Evolutionary conservation across 805 yeast genomes (phyloP).

Genomic region (Candida germanica): DNA sequence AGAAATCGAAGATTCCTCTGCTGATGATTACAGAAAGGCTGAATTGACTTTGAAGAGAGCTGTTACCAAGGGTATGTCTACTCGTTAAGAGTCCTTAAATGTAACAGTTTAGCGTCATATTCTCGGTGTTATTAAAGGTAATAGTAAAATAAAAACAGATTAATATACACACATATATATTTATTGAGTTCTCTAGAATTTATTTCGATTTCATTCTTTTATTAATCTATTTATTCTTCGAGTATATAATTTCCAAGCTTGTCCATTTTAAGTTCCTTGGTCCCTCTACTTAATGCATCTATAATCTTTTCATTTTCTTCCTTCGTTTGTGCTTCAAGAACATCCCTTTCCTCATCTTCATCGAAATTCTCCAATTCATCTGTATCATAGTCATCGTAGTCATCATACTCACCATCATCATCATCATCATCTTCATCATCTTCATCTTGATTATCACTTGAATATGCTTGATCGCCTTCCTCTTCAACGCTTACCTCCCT

Average conservation of each 20-base stretch:
- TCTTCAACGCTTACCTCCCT: slow-evolving; percentile 35
- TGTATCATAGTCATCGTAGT: slow-evolving; percentile 29
- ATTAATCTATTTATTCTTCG: slow-evolving; percentile 43
- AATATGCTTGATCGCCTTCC: slow-evolving; percentile 27
- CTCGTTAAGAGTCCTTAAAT: slow-evolving; percentile 74
- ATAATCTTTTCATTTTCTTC: slow-evolving; percentile 56
- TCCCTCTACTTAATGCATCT: slow-evolving; percentile 65
- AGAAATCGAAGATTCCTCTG: slow-evolving; percentile 92
- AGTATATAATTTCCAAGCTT: slow-evolving; percentile 77
- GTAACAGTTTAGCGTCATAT: slow-evolving; percentile 5
- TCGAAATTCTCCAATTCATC: slow-evolving; percentile 36
- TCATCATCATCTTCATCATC: slow-evolving; percentile 48
- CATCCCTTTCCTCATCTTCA: slow-evolving; percentile 16
- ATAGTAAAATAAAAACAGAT: slow-evolving; percentile 4
- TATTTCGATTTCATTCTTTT: too few species aligned
- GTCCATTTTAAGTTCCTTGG: slow-evolving; percentile 69
- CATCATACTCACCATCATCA: slow-evolving; percentile 23
- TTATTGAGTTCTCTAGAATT: too few species aligned
- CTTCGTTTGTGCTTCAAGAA: slow-evolving; percentile 15
- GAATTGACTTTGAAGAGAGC: slow-evolving; percentile 99
- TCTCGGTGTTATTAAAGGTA: slow-evolving; percentile 10
- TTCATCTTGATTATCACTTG: slow-evolving; percentile 27
- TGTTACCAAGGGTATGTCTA: slow-evolving; percentile 98
- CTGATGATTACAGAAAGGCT: slow-evolving; percentile 98
- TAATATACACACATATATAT: slow-evolving; percentile 9